Conservation (phyloP, 441 rosid species). For the Biscutella laevigata region DNA sequence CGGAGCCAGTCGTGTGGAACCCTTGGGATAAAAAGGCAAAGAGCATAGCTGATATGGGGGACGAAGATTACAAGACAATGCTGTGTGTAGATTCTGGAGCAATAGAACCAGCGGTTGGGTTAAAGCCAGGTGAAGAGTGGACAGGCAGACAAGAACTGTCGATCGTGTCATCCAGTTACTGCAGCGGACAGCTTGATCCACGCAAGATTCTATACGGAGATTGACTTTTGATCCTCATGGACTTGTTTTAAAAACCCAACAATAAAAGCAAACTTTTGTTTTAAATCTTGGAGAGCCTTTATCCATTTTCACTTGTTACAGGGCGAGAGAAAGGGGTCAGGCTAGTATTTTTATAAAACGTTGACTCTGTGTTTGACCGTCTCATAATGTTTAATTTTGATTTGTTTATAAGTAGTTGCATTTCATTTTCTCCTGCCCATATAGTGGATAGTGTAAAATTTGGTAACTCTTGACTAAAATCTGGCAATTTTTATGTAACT, state of each 20-base stretch:
- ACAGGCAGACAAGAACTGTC: constrained; percentile 76
- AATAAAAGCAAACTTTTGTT: too few species aligned
- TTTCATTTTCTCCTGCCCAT: too few species aligned
- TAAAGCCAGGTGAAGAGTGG: constrained; percentile 89
- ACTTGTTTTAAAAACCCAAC: too few species aligned
- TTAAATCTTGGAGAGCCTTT: constrained; percentile 4
- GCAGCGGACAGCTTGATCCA: constrained; percentile 90
- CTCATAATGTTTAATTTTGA: too few species aligned
- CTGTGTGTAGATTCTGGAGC: constrained; percentile 75
- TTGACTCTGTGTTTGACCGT: constrained; percentile 20
- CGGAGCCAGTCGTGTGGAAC: constrained; percentile 74
- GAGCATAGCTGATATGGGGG: constrained; percentile 70
- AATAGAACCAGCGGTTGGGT: constrained; percentile 51
- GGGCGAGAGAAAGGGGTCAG: constrained; percentile 4
- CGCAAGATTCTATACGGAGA: constrained; percentile 62
- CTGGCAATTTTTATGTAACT: too few species aligned
- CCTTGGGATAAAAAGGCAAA: constrained; percentile 88
- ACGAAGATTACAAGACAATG: constrained; percentile 78
- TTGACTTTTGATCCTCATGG: constrained; percentile 30
- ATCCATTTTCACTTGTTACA: not conserved
- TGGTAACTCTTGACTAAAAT: too few species aligned
- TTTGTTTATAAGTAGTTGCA: too few species aligned
- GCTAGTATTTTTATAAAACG: constrained; percentile 18
- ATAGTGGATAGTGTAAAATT: too few species aligned
- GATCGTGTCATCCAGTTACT: constrained; percentile 78